Evolutionary conservation across 1,284 basidiomycete species (phyloP).

Genomic region (Trichosporon sp.): DNA sequence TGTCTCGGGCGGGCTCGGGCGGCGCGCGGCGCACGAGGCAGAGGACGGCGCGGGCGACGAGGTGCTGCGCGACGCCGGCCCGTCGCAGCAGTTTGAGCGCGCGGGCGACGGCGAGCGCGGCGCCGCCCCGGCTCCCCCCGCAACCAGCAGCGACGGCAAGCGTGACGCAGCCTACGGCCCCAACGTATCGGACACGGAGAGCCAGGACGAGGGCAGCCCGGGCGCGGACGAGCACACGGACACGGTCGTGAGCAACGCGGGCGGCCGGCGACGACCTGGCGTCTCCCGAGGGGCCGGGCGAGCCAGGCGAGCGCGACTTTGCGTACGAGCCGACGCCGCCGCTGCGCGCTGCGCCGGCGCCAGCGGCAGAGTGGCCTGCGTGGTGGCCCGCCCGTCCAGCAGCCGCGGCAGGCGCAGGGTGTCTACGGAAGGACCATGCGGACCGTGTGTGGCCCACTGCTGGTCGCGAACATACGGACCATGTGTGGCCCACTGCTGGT

Average conservation of each 20-base stretch:
- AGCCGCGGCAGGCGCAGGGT: too few relatives aligned
- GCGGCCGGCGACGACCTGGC: too few relatives aligned
- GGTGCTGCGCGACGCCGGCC: background rate
- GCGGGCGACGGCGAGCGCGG: background rate
- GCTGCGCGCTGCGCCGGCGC: too few relatives aligned
- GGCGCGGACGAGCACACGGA: background rate
- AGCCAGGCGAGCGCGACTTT: background rate
- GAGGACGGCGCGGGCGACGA: background rate
- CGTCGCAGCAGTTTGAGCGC: background rate
- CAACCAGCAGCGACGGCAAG: background rate
- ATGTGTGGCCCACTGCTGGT: too few relatives aligned
- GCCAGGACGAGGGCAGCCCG: background rate
- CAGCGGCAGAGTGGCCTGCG: background rate
- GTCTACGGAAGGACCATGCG: too few relatives aligned
- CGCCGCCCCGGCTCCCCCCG: background rate
- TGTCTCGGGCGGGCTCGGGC: background rate
- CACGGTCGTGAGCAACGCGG: background rate
- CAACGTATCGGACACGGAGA: background rate
- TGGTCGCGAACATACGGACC: too few relatives aligned
- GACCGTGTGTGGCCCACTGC: too few relatives aligned
- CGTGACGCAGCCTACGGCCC: background rate
- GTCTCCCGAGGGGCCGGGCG: background rate
- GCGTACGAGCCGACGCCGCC: background rate
- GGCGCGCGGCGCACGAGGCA: background rate
- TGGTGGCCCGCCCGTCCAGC: background rate